A percentile compares a stretch with the other conserved stretches of the same genome.
These are phyloP conservation scores for Carex littledalei DNA, from an alignment of 176 grass and related monocot genomes.

Conservation along the genomic window DNA sequence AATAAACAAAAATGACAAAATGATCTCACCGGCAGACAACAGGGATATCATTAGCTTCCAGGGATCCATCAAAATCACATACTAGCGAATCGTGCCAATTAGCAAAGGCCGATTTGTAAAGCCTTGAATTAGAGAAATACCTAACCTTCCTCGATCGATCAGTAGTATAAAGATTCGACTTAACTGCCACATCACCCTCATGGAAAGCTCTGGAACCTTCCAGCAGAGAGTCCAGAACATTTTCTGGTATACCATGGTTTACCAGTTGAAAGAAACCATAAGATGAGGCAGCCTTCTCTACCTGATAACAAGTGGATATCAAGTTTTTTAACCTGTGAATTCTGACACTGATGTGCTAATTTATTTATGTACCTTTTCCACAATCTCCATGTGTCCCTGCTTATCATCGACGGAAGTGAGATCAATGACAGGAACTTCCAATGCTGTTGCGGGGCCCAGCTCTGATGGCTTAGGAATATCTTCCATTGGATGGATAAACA, in stretches of 20 bases:
- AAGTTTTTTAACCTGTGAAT: not conserved
- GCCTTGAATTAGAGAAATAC: conserved; percentile 21
- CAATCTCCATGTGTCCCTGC: not conserved
- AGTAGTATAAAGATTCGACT: conserved; percentile 21
- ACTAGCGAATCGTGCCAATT: conserved; percentile 12
- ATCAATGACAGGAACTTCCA: conserved; percentile 24
- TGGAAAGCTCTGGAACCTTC: conserved; percentile 20
- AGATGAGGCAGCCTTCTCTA: conserved; percentile 19
- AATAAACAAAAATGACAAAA: not conserved
- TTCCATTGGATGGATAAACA: conserved; percentile 22
- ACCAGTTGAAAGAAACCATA: conserved; percentile 23
- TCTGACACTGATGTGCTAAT: not conserved
- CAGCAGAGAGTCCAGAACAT: not conserved
- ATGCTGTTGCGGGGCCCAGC: not conserved
- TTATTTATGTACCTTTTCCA: not conserved
- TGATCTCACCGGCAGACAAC: not conserved
- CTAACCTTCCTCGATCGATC: conserved; percentile 17
- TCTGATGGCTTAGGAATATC: not conserved
- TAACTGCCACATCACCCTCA: conserved; percentile 13
- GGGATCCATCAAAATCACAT: conserved; percentile 22
- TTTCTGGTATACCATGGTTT: conserved; percentile 19
- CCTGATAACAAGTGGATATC: not conserved
- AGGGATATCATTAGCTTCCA: conserved; percentile 18
- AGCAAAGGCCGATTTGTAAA: conserved; percentile 24
- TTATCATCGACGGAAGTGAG: not conserved